Conservation (phyloP, 1,139 yeast species). For the Debaryomyces robertsiae region DNA sequence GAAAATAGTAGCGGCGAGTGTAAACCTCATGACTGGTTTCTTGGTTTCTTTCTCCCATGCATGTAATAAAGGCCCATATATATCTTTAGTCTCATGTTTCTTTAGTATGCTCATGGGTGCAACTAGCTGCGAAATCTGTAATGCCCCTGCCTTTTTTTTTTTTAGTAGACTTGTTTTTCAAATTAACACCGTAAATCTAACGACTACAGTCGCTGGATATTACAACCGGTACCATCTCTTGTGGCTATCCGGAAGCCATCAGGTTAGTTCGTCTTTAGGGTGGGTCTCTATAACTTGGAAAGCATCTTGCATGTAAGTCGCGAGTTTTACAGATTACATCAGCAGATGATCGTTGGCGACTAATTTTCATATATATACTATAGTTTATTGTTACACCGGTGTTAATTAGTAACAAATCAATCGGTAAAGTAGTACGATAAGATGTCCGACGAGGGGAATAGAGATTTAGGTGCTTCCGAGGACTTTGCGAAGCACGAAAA, state of each 20-base stretch:
- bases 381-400: not conserved
- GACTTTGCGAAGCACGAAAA: constrained; percentile 22
- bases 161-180: no score
- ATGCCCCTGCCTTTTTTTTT: not conserved
- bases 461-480: constrained; percentile 5
- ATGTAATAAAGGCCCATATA: no score
- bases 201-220: no score
- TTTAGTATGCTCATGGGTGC: constrained; percentile 1
- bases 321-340: not conserved
- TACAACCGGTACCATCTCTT: no score
- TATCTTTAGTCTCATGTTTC: no score
- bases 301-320: no score
- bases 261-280: no score
- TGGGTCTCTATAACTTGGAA: no score
- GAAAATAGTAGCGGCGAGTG: no score
- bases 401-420: constrained; percentile 9
- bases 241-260: no score
- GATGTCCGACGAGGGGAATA: constrained; percentile 15
- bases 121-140: not conserved
- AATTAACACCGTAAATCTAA: no score
- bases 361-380: not conserved
- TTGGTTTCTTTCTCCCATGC: no score
- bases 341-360: not conserved
- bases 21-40: not conserved
- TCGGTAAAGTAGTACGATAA: constrained; percentile 5